phyloP scores from a whole-genome alignment of 768 basidiomycete species.

The Scleroderma bovista region DNA sequence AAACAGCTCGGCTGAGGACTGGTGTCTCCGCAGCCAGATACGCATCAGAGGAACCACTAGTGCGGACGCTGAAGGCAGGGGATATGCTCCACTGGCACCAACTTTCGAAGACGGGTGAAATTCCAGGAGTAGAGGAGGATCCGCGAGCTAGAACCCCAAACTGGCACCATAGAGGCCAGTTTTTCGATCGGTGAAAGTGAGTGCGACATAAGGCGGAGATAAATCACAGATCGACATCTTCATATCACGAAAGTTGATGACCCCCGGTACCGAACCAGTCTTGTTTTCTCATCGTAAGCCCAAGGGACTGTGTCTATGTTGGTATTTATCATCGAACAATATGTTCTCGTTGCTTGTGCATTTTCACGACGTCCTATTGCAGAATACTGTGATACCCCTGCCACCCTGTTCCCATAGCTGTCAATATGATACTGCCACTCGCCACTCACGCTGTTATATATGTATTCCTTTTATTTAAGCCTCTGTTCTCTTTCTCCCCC shows the following conservation, averaged over 20 bases:
- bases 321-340: neutral
- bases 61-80: slow-evolving; percentile 46
- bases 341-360: neutral
- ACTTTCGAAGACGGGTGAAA: slow-evolving; percentile 64
- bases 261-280: neutral
- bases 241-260: neutral
- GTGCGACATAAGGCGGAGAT: neutral
- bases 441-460: slow-evolving; percentile 10
- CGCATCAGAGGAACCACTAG: slow-evolving; percentile 30
- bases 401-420: slow-evolving; percentile 25
- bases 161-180: slow-evolving; percentile 3
- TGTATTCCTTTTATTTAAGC: slow-evolving; percentile 13
- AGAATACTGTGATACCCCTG: slow-evolving; percentile 20
- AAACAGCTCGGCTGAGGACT: slow-evolving; percentile 9
- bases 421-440: slow-evolving; percentile 21
- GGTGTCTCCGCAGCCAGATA: slow-evolving; percentile 12
- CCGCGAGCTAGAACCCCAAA: slow-evolving; percentile 39
- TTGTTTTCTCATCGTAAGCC: neutral
- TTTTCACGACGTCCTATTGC: neutral
- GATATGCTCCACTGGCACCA: slow-evolving; percentile 76
- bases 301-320: neutral
- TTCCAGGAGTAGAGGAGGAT: slow-evolving; percentile 63
- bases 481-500: slow-evolving; percentile 5
- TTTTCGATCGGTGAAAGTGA: slow-evolving; percentile 25
- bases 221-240: slow-evolving; percentile 6